phyloP scores from a whole-genome alignment of 2,329 filamentous ascomycete genomes.

The Diaporthe sp. region DNA sequence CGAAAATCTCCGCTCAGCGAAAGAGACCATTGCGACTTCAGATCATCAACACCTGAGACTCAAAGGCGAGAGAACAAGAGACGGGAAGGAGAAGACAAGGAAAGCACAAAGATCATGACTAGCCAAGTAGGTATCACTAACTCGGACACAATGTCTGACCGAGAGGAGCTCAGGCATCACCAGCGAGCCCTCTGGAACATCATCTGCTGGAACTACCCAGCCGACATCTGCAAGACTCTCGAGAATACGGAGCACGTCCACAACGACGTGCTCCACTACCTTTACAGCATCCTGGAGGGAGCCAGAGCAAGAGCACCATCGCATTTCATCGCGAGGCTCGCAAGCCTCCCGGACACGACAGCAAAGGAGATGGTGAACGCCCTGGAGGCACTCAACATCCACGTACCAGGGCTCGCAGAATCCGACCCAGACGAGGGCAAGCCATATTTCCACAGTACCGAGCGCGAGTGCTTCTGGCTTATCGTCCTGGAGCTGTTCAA shows the following conservation, averaged over 20 bases:
- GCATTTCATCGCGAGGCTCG: constrained; percentile 20
- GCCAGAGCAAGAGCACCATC: not conserved
- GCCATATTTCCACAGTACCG: constrained; percentile 21
- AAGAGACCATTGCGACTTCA: not conserved
- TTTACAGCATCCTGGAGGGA: constrained; percentile 24
- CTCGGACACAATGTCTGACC: not conserved
- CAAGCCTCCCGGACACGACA: constrained; percentile 5
- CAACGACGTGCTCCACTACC: constrained; percentile 23
- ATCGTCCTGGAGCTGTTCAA: constrained; percentile 25
- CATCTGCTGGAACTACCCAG: constrained; percentile 26
- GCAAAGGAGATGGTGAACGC: constrained; percentile 15
- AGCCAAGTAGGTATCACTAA: not conserved
- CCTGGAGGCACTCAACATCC: constrained; percentile 17
- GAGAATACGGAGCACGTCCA: not conserved
- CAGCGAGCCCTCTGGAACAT: constrained; percentile 30
- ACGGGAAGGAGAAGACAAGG: not conserved
- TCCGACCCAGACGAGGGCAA: not conserved
- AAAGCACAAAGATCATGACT: not conserved
- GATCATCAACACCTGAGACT: not conserved
- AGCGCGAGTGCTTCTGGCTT: constrained; percentile 26
- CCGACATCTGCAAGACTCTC: constrained; percentile 25
- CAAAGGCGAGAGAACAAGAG: not conserved
- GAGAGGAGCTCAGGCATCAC: not conserved
- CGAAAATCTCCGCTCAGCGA: not conserved
- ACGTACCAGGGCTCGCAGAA: not conserved